These are phyloP conservation scores for Leavenworthia alabamica DNA, from an alignment of 345 rosid species.

Conservation along the genomic window DNA sequence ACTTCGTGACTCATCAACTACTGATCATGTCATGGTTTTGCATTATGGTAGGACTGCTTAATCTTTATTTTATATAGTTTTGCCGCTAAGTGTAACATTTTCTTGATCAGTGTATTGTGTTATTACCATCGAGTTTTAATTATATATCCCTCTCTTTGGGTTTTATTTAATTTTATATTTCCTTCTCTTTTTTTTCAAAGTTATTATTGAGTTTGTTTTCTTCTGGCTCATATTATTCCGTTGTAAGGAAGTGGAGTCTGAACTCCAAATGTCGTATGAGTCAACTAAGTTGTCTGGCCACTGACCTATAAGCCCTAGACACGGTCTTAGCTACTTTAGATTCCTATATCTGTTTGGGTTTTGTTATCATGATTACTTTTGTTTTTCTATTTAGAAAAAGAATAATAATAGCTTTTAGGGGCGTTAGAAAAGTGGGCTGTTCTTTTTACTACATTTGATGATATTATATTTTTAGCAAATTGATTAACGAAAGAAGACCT, in stretches of 20 bases:
- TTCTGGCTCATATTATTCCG: not conserved
- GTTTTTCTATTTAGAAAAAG: not conserved
- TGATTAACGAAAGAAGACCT: not conserved
- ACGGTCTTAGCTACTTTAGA: not conserved
- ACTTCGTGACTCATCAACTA: conserved; percentile 52
- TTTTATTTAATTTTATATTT: not conserved
- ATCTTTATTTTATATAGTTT: not conserved
- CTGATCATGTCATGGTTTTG: conserved; percentile 83
- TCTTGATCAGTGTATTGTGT: conserved; percentile 9
- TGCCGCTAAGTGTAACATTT: not conserved
- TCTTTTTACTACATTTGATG: not conserved
- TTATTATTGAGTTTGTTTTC: not conserved
- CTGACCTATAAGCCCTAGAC: conserved; percentile 8
- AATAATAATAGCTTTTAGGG: not conserved
- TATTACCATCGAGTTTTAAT: conserved; percentile 14
- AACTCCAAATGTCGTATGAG: not conserved
- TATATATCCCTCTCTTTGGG: conserved; percentile 12
- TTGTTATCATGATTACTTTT: not conserved
- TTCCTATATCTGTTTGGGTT: not conserved
- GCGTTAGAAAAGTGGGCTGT: not conserved
- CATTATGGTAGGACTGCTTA: conserved; percentile 65
- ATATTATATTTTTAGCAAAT: not conserved
- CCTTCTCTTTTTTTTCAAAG: not conserved
- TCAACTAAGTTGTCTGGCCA: not conserved
- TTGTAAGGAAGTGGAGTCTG: not conserved